Conservation (phyloP, 176 grass and related monocot species). For the Oryza glumipatula region DNA sequence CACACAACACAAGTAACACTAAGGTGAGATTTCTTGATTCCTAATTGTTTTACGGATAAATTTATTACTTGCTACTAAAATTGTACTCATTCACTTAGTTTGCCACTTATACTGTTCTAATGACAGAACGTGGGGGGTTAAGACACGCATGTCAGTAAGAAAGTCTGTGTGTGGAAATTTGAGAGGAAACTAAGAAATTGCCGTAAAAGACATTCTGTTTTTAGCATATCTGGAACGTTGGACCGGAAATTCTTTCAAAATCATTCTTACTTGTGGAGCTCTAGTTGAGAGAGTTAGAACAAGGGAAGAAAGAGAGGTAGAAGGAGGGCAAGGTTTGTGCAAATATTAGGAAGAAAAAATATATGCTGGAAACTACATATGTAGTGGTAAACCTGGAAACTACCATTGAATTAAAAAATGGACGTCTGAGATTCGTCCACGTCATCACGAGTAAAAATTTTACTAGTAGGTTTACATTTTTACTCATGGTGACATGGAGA, state of each 20-base stretch:
- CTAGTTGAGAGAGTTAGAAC: neutral
- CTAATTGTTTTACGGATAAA: neutral
- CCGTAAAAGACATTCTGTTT: neutral
- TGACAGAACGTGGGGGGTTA: too few species aligned
- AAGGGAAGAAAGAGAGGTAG: too few species aligned
- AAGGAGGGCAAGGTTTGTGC: too few species aligned
- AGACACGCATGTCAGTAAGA: neutral
- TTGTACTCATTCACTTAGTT: neutral
- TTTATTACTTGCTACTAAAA: neutral
- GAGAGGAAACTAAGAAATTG: neutral
- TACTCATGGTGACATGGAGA: too few species aligned
- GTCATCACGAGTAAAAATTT: too few species aligned
- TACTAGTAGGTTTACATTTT: too few species aligned
- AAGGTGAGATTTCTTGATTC: too few species aligned
- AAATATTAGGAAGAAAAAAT: too few species aligned
- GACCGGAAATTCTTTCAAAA: neutral
- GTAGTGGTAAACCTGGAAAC: too few species aligned
- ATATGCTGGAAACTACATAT: too few species aligned
- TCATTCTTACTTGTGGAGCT: neutral
- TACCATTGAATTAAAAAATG: too few species aligned
- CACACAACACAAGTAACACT: neutral
- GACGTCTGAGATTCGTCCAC: too few species aligned
- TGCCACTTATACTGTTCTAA: neutral
- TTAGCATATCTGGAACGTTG: neutral
- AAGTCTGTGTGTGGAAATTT: neutral